Base-by-base conservation (phyloP, 805 yeast species). In the Maudiozyma barnettii region DNA sequence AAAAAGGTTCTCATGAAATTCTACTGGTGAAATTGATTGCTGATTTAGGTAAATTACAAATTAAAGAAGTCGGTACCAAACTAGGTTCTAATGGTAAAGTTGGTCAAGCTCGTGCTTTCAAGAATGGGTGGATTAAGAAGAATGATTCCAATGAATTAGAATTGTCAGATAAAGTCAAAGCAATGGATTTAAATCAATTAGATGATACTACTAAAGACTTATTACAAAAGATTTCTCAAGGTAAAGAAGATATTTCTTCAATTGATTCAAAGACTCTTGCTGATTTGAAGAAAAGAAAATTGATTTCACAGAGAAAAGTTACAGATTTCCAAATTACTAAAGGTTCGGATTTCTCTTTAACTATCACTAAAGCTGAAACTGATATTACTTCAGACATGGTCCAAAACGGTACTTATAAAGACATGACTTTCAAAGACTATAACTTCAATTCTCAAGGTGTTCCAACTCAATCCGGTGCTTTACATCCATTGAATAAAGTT, bases 51-150 rank as follows among this genome's bases (percentile, higher is more conserved):
- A 89, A 91, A 35, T 74, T 93, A 58, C 86, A 84, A 61, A 81
- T 93, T 57, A 65, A 64, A 49, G 97, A 91, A 46, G 86, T 84
- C 46, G 69, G 70, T 44, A 64, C 80, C 47, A 76, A 82, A 54
- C 72, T 91, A 69, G 97, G 97, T 48, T 71, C 78, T 43, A 79
- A 79, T 50, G 98, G 97, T 52, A 82, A 82, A 57, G 76, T 91
- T 54, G 99, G 99, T 53, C 99, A 93, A 71, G 95, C 95, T 57
- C 82, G 90, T 60, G 99, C 98, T 16, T 95, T 93, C 77, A 91
- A 89, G 69, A 90, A 90, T 66, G 95, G 95, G 39, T 93, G 99
- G 99, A 82, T 93, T 59, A 71, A 77, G 53, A 93, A 95, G 66
- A 85, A 83, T 49, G 95, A 91, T 49, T 95, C 85, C 57, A 79